Base-by-base conservation (phyloP, 1,284 basidiomycete genomes). In the Rhodotorula sp. region DNA sequence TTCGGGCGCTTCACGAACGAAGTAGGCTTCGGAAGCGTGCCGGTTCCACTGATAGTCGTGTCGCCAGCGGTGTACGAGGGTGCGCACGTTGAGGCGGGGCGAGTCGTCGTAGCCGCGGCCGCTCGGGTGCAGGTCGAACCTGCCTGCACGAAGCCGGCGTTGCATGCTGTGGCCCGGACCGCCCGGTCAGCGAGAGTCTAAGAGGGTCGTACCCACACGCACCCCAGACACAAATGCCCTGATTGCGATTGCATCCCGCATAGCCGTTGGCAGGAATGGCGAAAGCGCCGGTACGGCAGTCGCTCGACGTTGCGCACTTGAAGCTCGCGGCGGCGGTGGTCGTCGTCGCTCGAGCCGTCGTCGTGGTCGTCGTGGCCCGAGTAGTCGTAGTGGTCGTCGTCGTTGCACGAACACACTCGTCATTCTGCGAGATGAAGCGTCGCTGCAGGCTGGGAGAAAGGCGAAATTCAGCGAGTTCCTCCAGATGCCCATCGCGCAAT, bases 11-110 rank as follows among this genome's bases (percentile, higher is more conserved):
- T 64, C 42, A 75, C 71, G 41, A 70, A 75, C 0, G 59, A 21
- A 0, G 73, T 66, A 1, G 72, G 72, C n/a, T 68, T 64, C 1
- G 73, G 75, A 7, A 74, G 64, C 16, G 70, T 76, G 3, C 73
- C 73, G 4, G 70, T 76, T 1, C 75, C 73, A 1, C 53, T 66
- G 55, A 74, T 70, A 2, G 60, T 71, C 41, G 42, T 49, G 0
- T 13, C n/a, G 0, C 34, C 27, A 16, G 19, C 59, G 19, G 66
- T 68, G 64, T 76, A 76, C 1, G 17, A 14, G 1, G 74, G 64
- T 4, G 72, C 74, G 53, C 72, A 74, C 3, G 52, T 56, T n/a
- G 66, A 2, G 8, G 54, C 49, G 0, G 60, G 44, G 17, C 44
- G 45, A 14, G 57, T 27, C 16, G 44, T 46, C 7, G n/a, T 59